Base-by-base conservation (phyloP, 352 stramenopile species). In the Phytophthora cactorum region DNA sequence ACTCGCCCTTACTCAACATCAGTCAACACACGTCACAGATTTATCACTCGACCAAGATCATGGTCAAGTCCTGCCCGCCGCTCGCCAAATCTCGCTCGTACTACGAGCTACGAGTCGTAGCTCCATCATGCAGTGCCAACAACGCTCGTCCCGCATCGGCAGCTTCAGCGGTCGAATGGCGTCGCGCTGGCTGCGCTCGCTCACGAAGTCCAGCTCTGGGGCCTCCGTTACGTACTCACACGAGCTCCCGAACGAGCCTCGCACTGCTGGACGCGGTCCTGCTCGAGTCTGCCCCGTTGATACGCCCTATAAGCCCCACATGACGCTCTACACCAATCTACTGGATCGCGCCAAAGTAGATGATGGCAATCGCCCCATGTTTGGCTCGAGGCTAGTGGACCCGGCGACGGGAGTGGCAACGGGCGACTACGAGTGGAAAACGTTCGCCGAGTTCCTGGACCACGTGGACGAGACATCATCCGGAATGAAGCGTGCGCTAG, bases 281-380 rank as follows among this genome's bases (percentile, higher is more conserved):
- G 63, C 63, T 17, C 72, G 63, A 22, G 59, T 66, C 3, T 68
- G 66, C 15, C 58, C 58, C 62, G 58, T 71, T 15, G 28, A 63
- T 52, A 63, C 62, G 11, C 50, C 62, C 22, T 85, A 82, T 59
- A 47, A 79, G 56, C 52, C 68, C 27, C 70, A 79, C 53, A 81
- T 79, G 72, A 89, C 81, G 64, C 75, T 86, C 31, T 87, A 82
- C 68, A 82, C 77, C 5, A 89, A 86, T 59, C 64, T 87, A 29
- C 58, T 85, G 61, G 77, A 84, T 29, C 75, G 81, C 27, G 59
- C 62, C 36, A 68, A 74, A 44, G 53, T 88, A 29, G 77, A 85
- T 46, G 74, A 86, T 46, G 79, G 80, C 47, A 78, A 68, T 41
- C 78, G 77, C 41, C 70, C 55, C 41, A 79, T 86, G 39, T 83